Conservation (phyloP, 805 yeast species). For the Saturnispora silvae region DNA sequence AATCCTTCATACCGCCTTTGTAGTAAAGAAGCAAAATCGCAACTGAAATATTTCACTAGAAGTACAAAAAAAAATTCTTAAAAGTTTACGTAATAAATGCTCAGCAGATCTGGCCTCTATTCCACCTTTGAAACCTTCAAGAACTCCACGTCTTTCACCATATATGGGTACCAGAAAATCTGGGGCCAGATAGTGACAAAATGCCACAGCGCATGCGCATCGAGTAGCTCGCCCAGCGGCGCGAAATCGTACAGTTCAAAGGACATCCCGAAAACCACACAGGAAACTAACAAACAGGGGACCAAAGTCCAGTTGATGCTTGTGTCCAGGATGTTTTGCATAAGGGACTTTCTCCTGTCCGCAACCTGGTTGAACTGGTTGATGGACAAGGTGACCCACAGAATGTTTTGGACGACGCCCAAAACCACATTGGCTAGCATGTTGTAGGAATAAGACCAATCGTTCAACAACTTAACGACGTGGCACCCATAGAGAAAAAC, state of each 20-base stretch:
- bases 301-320: constrained; percentile 34
- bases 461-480: constrained; percentile 49
- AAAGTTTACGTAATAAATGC: no score
- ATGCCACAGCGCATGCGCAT: constrained; percentile 95
- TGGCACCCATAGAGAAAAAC: constrained; percentile 49
- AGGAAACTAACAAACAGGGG: constrained; percentile 41
- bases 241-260: constrained; percentile 87
- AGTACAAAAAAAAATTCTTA: constrained; percentile 3
- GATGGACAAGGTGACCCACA: constrained; percentile 34
- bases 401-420: constrained; percentile 64
- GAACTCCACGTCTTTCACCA: constrained; percentile 34
- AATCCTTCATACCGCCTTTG: constrained; percentile 1
- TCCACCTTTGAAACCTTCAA: constrained; percentile 23
- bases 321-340: constrained; percentile 17
- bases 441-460: constrained; percentile 89
- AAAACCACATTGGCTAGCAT: constrained; percentile 80
- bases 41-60: background rate
- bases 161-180: constrained; percentile 56
- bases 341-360: constrained; percentile 10
- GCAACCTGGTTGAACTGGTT: constrained; percentile 20
- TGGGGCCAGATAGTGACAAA: constrained; percentile 78
- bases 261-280: constrained; percentile 68
- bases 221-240: constrained; percentile 56
- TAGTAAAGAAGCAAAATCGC: no score
- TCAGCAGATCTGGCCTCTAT: background rate